Percentiles rank a stretch among this genome's conserved stretches.
These are phyloP conservation scores for Eucalyptus marginata DNA, from an alignment of 345 rosid species.

Conservation along the genomic window DNA sequence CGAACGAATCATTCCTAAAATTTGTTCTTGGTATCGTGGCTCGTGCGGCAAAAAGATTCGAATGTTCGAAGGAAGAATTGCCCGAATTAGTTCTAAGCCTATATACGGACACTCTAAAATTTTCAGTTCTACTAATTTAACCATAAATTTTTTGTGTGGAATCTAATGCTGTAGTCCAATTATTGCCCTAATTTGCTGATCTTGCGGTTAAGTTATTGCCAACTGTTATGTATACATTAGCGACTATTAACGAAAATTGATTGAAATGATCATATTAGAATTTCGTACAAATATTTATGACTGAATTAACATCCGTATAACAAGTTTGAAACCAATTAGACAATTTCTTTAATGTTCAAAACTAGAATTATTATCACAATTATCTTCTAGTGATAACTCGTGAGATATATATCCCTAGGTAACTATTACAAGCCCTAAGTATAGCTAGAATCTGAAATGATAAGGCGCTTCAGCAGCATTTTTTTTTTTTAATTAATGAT, in stretches of 20 bases:
- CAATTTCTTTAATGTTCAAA: neutral
- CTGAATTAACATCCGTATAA: rapidly evolving
- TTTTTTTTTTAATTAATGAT: no score
- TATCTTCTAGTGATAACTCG: neutral
- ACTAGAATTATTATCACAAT: neutral
- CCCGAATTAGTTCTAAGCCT: rapidly evolving
- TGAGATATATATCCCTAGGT: neutral
- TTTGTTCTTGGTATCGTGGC: neutral
- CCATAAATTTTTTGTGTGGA: rapidly evolving
- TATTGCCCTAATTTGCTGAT: neutral
- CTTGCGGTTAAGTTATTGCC: neutral
- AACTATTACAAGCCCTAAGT: neutral
- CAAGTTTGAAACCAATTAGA: rapidly evolving
- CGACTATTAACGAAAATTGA: rapidly evolving
- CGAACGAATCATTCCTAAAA: neutral
- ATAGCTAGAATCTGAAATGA: neutral
- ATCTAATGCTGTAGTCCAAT: rapidly evolving
- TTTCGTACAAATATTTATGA: rapidly evolving
- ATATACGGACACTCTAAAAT: neutral
- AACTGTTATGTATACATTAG: rapidly evolving
- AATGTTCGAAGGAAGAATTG: neutral
- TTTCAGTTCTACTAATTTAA: neutral
- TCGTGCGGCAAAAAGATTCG: neutral
- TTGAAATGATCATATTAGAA: rapidly evolving
- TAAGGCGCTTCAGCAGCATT: neutral